phyloP scores from a whole-genome alignment of 768 basidiomycete genomes.

The Calocybe cyanea region DNA sequence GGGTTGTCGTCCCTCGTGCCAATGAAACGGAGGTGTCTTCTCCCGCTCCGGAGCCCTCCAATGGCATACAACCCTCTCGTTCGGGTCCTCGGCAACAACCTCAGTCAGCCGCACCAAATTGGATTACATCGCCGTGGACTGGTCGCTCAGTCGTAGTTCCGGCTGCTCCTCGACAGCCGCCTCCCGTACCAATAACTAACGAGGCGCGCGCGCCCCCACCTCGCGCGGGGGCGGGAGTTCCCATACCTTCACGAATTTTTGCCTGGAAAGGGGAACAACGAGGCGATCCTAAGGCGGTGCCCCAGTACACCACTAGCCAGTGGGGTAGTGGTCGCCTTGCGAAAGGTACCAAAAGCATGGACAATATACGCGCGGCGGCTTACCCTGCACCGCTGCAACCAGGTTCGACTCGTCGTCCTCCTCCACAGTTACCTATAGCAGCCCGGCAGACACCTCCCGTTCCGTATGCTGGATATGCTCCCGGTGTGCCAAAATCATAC shows the following conservation, averaged over 20 bases:
- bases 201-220: constrained; percentile 21
- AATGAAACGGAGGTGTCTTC: constrained; percentile 27
- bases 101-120: constrained; percentile 25
- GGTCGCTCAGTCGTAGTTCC: constrained; percentile 29
- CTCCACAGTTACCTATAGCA: constrained; percentile 31
- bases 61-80: constrained; percentile 18
- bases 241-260: constrained; percentile 43
- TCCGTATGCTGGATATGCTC: constrained; percentile 19
- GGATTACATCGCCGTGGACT: constrained; percentile 29
- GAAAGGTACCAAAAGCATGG: constrained; percentile 55
- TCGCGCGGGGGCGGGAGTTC: constrained; percentile 36
- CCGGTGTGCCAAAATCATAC: constrained; percentile 40
- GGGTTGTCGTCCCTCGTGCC: constrained; percentile 26
- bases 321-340: constrained; percentile 27
- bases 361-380: constrained; percentile 39
- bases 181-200: constrained; percentile 31
- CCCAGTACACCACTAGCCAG: constrained; percentile 26
- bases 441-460: constrained; percentile 21
- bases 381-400: constrained; percentile 31
- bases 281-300: constrained; percentile 31
- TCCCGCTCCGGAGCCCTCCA: constrained; percentile 20
- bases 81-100: constrained; percentile 25
- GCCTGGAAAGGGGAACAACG: constrained; percentile 51
- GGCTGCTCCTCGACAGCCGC: constrained; percentile 34
- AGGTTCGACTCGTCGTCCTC: constrained; percentile 26